Evolutionary conservation across 139 green algal species (phyloP).

Genomic region (Chlorella sp.): DNA sequence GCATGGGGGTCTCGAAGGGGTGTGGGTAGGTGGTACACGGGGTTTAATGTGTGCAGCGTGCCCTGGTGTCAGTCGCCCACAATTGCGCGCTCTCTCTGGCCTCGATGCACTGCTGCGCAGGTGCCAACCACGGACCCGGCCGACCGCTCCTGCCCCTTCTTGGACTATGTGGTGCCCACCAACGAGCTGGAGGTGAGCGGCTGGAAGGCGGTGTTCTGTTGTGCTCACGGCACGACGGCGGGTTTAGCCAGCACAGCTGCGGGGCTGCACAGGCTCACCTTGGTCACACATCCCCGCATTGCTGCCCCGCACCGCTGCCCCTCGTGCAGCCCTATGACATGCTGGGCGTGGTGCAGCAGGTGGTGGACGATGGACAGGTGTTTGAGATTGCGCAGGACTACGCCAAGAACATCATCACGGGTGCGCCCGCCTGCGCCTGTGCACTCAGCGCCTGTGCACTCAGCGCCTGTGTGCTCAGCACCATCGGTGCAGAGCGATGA

Average conservation of each 20-base stretch:
- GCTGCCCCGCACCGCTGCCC: background rate
- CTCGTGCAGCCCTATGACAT: constrained; percentile 61
- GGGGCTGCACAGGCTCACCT: no score
- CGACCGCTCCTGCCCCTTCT: constrained; percentile 35
- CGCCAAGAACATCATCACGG: constrained; percentile 69
- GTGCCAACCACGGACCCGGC: constrained; percentile 32
- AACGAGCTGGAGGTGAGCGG: constrained; percentile 25
- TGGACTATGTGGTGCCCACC: constrained; percentile 59
- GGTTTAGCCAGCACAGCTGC: no score
- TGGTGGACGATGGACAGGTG: constrained; percentile 67
- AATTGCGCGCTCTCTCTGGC: background rate
- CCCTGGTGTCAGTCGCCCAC: no score
- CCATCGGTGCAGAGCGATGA: no score
- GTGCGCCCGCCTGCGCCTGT: background rate
- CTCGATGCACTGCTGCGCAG: background rate
- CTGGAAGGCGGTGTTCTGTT: background rate
- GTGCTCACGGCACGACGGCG: no score
- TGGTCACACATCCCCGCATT: no score
- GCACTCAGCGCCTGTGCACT: no score
- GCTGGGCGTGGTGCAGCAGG: constrained; percentile 51
- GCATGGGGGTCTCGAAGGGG: no score
- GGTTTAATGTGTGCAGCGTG: background rate
- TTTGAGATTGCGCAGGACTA: constrained; percentile 70
- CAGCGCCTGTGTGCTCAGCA: no score
- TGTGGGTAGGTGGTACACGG: no score